Evolutionary conservation across 768 basidiomycete species (phyloP), one percentile per base, ranked within the genome.

Genomic region (Glaciozyma antarctica): DNA sequence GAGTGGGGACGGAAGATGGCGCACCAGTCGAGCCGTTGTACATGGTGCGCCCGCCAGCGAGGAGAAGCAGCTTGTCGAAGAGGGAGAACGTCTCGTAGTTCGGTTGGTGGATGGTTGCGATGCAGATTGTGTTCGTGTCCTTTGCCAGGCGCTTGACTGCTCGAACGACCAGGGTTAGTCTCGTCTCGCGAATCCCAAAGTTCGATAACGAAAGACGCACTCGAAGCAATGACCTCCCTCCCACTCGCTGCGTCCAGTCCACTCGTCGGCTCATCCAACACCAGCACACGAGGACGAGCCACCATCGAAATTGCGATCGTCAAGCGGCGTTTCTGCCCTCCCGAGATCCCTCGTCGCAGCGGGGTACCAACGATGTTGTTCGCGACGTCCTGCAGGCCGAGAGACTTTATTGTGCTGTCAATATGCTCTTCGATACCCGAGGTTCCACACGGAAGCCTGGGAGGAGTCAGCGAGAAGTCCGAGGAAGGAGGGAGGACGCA

Each of bases 31-130:
- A 60, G 57, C 82, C 72, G 76, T 79, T 67, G 75, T 79, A 76
- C 75, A 83, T 63, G 56, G 78, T 76, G 53, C 76, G 76, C 0
- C 86, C 86, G 44, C 79, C 79, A 0, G 84, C 78, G 15, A 88
- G 79, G 28, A 88, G 76, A 38, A 85, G 75, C 17, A 86, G 76
- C 38, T 81, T 78, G 56, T 83, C 83, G 72, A 88, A 87, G 53
- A 84, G 80, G 0, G 80, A 72, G 57, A 86, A 81, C 0, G 84
- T 84, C 63, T 83, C 82, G 30, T 81, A 81, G 26, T 82, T 80
- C 0, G 86, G 86, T 63, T 87, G 85, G 68, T 88, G 86, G 60
- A 88, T 84, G 7, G 84, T 84, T 22, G 83, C 81, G 54, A 87
- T 79, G 41, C 86, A 80, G 43, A 84, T 81, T 57, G 84, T 82